Conservation (phyloP, 2,329 filamentous ascomycete genomes). For the Colletotrichum chrysophilum region DNA sequence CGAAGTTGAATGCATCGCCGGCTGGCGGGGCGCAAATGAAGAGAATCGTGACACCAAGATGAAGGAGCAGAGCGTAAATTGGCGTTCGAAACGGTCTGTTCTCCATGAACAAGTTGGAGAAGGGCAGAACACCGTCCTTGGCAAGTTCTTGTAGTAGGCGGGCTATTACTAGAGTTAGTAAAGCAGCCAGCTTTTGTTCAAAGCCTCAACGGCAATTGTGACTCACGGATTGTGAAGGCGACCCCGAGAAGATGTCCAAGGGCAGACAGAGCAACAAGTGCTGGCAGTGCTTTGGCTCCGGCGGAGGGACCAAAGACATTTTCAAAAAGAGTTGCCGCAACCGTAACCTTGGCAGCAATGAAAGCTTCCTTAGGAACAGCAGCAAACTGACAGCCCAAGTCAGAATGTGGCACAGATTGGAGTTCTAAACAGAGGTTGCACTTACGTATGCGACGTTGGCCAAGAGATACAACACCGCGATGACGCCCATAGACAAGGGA, state of each 20-base stretch:
- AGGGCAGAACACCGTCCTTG: constrained; percentile 22
- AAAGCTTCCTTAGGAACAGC: constrained; percentile 17
- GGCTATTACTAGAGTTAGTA: neutral
- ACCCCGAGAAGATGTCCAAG: constrained; percentile 15
- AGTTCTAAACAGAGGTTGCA: neutral
- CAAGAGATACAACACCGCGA: constrained; percentile 7
- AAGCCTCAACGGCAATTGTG: too few relatives aligned
- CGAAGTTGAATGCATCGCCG: constrained; percentile 27
- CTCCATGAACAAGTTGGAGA: constrained; percentile 29
- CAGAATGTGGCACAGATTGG: neutral
- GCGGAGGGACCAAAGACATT: constrained; percentile 12
- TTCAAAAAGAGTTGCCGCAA: constrained; percentile 15
- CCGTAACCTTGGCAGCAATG: constrained; percentile 18
- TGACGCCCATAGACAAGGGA: constrained; percentile 10
- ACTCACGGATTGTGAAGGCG: constrained; percentile 15
- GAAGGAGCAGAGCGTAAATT: constrained; percentile 22
- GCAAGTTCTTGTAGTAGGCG: constrained; percentile 27
- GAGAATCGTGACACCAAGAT: constrained; percentile 25
- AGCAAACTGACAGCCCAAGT: neutral
- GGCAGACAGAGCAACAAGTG: constrained; percentile 5
- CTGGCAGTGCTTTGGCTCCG: constrained; percentile 8
- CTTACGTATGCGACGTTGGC: constrained; percentile 14
- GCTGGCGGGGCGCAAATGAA: constrained; percentile 28
- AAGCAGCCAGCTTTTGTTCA: too few relatives aligned
- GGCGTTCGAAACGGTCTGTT: constrained; percentile 28